Evolutionary conservation across 768 basidiomycete genomes (phyloP).

Genomic region (Pisolithus microcarpus): DNA sequence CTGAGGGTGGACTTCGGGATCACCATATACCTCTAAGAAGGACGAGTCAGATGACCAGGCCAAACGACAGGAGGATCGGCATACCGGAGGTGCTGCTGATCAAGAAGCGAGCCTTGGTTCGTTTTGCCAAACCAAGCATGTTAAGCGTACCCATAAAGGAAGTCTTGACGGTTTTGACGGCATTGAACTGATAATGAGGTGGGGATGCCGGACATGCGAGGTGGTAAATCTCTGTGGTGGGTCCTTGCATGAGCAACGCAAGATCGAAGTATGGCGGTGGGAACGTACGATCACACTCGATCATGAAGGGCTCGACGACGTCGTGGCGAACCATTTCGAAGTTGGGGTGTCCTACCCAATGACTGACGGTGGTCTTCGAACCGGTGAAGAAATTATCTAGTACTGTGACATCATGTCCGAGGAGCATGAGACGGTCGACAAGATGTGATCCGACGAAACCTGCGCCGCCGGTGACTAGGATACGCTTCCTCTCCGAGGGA

Average conservation of each 20-base stretch:
- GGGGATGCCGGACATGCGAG: constrained; percentile 97
- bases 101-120: constrained; percentile 94
- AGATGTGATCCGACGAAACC: constrained; percentile 99
- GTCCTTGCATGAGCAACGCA: background rate
- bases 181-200: constrained; percentile 96
- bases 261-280: background rate
- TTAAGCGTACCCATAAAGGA: constrained; percentile 98
- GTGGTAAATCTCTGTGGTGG: constrained; percentile 88
- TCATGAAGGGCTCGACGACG: constrained; percentile 95
- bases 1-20: constrained; percentile 97
- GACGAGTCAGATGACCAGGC: constrained; percentile 2
- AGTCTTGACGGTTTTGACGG: constrained; percentile 97
- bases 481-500: constrained; percentile 70
- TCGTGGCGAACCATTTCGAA: constrained; percentile 98
- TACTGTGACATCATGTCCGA: constrained; percentile 96
- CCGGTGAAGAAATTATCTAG: constrained; percentile 99
- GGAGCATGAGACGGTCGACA: constrained; percentile 93
- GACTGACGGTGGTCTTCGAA: constrained; percentile 90
- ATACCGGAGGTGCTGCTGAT: constrained; percentile 91
- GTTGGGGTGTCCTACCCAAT: constrained; percentile 97
- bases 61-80: constrained; percentile 9
- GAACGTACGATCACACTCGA: constrained; percentile 89
- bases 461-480: constrained; percentile 94
- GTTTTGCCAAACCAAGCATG: constrained; percentile 97
- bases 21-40: constrained; percentile 88